phyloP scores from a whole-genome alignment of 148 eudicot genomes.

The Nyssa sinensis region DNA sequence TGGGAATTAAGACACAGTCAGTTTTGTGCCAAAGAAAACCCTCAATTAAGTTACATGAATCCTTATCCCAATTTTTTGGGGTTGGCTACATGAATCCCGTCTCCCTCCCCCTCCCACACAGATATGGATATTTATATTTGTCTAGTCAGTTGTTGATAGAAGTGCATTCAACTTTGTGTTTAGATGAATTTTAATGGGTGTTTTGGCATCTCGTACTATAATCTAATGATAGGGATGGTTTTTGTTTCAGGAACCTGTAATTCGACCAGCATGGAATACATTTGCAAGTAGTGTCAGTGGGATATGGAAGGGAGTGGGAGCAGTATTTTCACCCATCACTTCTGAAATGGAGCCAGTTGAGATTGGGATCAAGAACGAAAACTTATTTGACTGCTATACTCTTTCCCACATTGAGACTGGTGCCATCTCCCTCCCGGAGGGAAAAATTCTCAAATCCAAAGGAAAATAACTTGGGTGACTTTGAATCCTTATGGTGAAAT shows the following conservation, averaged over 20 bases:
- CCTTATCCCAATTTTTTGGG: no score
- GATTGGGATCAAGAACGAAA: constrained; percentile 60
- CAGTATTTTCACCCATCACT: constrained; percentile 90
- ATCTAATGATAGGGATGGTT: background rate
- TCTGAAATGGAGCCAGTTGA: constrained; percentile 99
- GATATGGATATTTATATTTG: no score
- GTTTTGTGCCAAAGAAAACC: background rate
- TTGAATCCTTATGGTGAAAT: constrained; percentile 83
- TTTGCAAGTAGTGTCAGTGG: constrained; percentile 96
- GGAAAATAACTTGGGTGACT: constrained; percentile 84
- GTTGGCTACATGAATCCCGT: no score
- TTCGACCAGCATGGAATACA: constrained; percentile 88
- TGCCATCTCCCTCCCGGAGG: constrained; percentile 41
- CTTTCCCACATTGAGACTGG: constrained; percentile 59
- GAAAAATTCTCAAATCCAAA: constrained; percentile 46
- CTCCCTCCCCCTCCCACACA: no score
- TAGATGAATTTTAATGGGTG: background rate
- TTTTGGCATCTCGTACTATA: background rate
- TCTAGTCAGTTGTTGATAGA: background rate
- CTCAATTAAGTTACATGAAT: no score
- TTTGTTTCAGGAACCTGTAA: constrained; percentile 80
- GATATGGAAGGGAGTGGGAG: constrained; percentile 99
- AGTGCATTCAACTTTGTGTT: no score
- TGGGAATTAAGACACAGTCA: background rate
- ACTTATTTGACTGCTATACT: constrained; percentile 87